A percentile compares a stretch with the other conserved stretches of the same genome.
These are phyloP conservation scores for Daldinia grandis DNA, from an alignment of 495 filamentous ascomycete species.

Conservation along the genomic window DNA sequence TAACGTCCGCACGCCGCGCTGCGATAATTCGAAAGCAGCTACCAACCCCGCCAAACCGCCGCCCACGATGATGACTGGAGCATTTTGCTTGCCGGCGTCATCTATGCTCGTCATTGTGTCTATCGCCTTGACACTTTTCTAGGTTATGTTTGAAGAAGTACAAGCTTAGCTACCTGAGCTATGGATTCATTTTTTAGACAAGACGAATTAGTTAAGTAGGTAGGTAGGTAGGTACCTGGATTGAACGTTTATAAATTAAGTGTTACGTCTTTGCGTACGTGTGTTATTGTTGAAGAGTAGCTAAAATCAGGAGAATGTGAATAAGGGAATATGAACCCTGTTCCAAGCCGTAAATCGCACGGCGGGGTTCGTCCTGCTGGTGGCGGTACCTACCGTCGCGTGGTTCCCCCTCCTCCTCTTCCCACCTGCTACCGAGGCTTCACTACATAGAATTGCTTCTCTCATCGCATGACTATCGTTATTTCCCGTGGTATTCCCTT, in stretches of 20 bases:
- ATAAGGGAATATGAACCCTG: neutral
- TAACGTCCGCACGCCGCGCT: constrained; percentile 49
- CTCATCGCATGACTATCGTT: constrained; percentile 3
- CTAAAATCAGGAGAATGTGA: neutral
- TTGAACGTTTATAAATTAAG: neutral
- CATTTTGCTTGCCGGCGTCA: constrained; percentile 16
- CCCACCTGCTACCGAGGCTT: constrained; percentile 10
- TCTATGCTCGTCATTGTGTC: constrained; percentile 20
- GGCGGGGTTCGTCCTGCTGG: neutral
- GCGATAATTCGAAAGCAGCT: constrained; percentile 59
- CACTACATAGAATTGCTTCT: neutral
- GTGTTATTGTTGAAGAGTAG: too few relatives aligned
- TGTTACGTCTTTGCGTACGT: neutral
- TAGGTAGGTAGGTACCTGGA: too few relatives aligned
- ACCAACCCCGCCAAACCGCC: constrained; percentile 62
- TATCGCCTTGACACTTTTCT: neutral
- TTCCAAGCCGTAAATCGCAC: constrained; percentile 8
- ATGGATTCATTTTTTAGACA: too few relatives aligned
- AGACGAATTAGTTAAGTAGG: neutral
- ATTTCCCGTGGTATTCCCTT: neutral
- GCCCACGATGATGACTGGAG: constrained; percentile 61
- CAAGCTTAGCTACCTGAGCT: too few relatives aligned
- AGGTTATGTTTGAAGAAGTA: neutral
- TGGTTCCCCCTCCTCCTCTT: constrained; percentile 7
- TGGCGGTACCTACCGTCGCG: constrained; percentile 3